phyloP scores from a whole-genome alignment of 176 grass and related monocot species.

The Neostapfia colusana region DNA sequence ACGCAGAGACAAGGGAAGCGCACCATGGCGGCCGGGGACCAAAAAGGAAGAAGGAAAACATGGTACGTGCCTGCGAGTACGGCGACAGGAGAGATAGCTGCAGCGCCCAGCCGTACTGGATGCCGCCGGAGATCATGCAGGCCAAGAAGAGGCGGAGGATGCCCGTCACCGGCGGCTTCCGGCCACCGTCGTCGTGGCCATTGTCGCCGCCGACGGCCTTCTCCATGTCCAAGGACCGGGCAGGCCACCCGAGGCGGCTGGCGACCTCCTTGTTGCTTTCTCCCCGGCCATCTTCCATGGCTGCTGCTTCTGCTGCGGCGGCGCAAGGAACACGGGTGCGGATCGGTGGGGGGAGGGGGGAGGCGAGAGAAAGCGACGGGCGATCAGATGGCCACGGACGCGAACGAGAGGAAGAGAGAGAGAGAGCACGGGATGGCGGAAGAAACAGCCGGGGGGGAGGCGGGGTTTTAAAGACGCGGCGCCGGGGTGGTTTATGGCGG shows the following conservation, averaged over 20 bases:
- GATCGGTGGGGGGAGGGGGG: not conserved
- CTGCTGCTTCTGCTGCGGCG: not conserved
- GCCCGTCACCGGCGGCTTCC: not conserved
- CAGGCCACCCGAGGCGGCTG: not conserved
- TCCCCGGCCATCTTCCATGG: slow-evolving; percentile 36
- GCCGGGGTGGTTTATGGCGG: slow-evolving; percentile 12
- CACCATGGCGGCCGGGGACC: not conserved
- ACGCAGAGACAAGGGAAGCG: not conserved
- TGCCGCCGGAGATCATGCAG: slow-evolving; percentile 76
- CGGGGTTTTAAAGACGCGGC: slow-evolving; percentile 32
- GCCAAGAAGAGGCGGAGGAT: slow-evolving; percentile 57
- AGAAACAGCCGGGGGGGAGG: not conserved
- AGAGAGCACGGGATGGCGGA: not conserved
- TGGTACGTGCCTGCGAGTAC: slow-evolving; percentile 39
- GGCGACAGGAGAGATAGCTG: slow-evolving; percentile 74
- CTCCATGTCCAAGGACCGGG: slow-evolving; percentile 17
- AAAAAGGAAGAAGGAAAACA: not conserved
- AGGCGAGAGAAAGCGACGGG: not conserved
- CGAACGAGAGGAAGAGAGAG: no score
- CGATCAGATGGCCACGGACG: not conserved
- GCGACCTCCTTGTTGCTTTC: slow-evolving; percentile 23
- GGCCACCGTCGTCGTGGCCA: not conserved
- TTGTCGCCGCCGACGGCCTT: not conserved
- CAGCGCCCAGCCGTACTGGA: slow-evolving; percentile 96
- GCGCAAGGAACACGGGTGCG: not conserved